A percentile compares a stretch with the other conserved stretches of the same genome.
These are phyloP conservation scores for Thinopyrum elongatum DNA, from an alignment of 176 grass and related monocot species.

Conservation along the genomic window DNA sequence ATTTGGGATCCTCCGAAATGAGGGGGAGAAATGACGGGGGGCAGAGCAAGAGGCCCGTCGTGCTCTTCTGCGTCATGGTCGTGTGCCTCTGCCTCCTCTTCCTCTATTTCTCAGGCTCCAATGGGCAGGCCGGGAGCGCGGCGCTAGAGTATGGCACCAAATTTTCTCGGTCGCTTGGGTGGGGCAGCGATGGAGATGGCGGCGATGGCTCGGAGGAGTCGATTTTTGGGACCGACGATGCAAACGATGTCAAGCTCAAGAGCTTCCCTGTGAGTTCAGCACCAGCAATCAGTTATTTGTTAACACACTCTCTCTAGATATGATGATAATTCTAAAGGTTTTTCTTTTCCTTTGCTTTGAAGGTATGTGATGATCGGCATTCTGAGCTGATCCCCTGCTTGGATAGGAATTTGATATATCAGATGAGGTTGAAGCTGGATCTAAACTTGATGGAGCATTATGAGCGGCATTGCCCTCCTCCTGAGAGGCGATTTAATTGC, in stretches of 20 bases:
- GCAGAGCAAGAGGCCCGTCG: conserved; percentile 63
- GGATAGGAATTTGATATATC: conserved; percentile 99
- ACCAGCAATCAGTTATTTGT: neutral
- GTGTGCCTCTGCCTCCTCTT: conserved; percentile 80
- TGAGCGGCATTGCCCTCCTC: conserved; percentile 92
- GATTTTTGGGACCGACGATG: conserved; percentile 64
- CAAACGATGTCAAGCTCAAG: conserved; percentile 56
- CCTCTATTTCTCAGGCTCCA: conserved; percentile 71
- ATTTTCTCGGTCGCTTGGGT: conserved; percentile 72
- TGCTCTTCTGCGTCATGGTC: conserved; percentile 57
- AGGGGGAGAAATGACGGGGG: conserved; percentile 74
- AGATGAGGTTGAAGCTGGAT: conserved; percentile 95
- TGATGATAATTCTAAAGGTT: conserved; percentile 14
- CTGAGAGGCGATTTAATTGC: conserved; percentile 92
- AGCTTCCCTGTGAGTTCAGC: conserved; percentile 78
- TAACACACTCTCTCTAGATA: neutral
- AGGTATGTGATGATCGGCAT: conserved; percentile 93
- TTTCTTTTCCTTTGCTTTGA: conserved; percentile 19
- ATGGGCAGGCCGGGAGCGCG: conserved; percentile 45
- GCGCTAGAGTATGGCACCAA: conserved; percentile 84
- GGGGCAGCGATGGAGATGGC: conserved; percentile 56
- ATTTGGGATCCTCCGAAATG: conserved; percentile 46
- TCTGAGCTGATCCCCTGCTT: conserved; percentile 98
- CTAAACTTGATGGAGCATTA: conserved; percentile 98
- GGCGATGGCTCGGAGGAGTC: conserved; percentile 65